A percentile compares a stretch with the other conserved stretches of the same genome.
Conservation (phyloP, 495 filamentous ascomycete genomes). For the Aspergillus panamensis region DNA sequence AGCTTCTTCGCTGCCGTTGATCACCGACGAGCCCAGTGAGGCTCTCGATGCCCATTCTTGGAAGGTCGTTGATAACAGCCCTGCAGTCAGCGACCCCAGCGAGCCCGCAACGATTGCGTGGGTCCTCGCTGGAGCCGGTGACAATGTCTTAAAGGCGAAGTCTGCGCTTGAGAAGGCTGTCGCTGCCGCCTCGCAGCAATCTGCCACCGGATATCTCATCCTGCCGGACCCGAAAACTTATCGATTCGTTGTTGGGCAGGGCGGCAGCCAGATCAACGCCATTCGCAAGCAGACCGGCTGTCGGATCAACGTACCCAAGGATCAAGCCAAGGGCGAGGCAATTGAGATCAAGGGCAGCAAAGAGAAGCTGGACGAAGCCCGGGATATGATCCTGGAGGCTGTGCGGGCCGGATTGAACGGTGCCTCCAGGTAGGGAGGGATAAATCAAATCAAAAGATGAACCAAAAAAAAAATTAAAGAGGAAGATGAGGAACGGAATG, state of each 20-base stretch:
- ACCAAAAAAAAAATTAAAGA: not conserved
- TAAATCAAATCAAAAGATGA: not conserved
- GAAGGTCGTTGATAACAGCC: slow-evolving; percentile 63
- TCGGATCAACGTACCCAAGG: slow-evolving; percentile 84
- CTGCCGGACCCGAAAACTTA: slow-evolving; percentile 87
- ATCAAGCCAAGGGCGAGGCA: slow-evolving; percentile 71
- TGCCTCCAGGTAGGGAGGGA: slow-evolving; percentile 12
- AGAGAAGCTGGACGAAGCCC: slow-evolving; percentile 82
- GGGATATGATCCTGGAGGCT: slow-evolving; percentile 79
- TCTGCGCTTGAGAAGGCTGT: slow-evolving; percentile 67
- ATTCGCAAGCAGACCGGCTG: slow-evolving; percentile 91
- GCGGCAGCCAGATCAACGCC: slow-evolving; percentile 83
- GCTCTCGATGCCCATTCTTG: slow-evolving; percentile 67
- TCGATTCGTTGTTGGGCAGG: slow-evolving; percentile 83
- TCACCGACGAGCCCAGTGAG: slow-evolving; percentile 73
- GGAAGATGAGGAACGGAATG: not conserved
- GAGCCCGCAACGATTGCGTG: slow-evolving; percentile 81
- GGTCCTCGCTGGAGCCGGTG: slow-evolving; percentile 74
- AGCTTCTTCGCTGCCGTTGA: slow-evolving; percentile 65
- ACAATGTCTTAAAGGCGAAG: slow-evolving; percentile 75
- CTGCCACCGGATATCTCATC: slow-evolving; percentile 76
- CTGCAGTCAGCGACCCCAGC: slow-evolving; percentile 32
- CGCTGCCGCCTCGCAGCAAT: slow-evolving; percentile 65
- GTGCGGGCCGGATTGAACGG: slow-evolving; percentile 51
- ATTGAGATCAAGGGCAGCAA: slow-evolving; percentile 81